phyloP scores from a whole-genome alignment of 2,329 filamentous ascomycete species.

The Aspergillus sp. region DNA sequence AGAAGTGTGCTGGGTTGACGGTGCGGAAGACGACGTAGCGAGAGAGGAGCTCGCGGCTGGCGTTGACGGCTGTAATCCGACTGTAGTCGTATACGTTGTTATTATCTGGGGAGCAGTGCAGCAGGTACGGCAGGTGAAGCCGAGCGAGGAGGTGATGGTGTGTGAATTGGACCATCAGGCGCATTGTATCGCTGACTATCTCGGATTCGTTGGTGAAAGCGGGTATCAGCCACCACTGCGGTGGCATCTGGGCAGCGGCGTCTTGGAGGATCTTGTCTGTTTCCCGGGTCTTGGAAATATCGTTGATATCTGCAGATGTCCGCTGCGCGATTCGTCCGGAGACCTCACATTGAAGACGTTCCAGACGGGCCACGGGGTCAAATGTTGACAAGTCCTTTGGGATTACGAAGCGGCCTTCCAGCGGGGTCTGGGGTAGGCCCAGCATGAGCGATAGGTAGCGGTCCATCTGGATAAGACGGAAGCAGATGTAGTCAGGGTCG shows the following conservation, averaged over 20 bases:
- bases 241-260: conserved; percentile 43
- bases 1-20: conserved; percentile 38
- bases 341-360: conserved; percentile 48
- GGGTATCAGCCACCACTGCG: conserved; percentile 51
- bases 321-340: conserved; percentile 52
- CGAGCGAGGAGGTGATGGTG: conserved; percentile 54
- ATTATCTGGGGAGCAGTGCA: conserved; percentile 35
- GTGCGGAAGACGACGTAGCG: conserved; percentile 52
- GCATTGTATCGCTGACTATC: conserved; percentile 32
- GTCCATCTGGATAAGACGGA: conserved; percentile 40
- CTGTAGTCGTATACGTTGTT: conserved; percentile 48
- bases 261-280: conserved; percentile 47
- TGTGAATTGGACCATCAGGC: conserved; percentile 51
- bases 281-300: conserved; percentile 47
- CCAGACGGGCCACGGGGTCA: conserved; percentile 44
- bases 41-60: conserved; percentile 53
- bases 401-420: conserved; percentile 12
- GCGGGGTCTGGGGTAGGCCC: conserved; percentile 36
- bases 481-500: conserved; percentile 35
- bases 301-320: conserved; percentile 37
- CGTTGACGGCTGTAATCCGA: conserved; percentile 50
- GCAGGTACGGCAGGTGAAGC: conserved; percentile 58
- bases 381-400: background rate
- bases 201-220: conserved; percentile 19
- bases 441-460: conserved; percentile 45